phyloP scores from a whole-genome alignment of 2,329 filamentous ascomycete species.

The Sordariomycetes sp. region DNA sequence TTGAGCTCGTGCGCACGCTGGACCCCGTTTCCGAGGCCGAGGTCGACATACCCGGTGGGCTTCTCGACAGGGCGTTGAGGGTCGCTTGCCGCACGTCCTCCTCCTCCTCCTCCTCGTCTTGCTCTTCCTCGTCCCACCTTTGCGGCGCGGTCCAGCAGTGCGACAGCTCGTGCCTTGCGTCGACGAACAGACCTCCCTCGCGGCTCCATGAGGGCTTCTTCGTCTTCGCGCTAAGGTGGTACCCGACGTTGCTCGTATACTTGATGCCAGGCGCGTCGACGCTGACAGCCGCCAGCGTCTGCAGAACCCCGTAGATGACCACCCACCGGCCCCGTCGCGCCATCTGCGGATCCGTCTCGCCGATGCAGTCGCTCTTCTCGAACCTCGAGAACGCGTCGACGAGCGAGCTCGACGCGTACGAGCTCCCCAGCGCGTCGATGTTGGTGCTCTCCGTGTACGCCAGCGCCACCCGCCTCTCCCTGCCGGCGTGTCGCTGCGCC shows the following conservation, averaged over 20 bases:
- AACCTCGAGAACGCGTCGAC: slow-evolving; percentile 47
- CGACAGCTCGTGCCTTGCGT: slow-evolving; percentile 38
- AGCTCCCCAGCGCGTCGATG: slow-evolving; percentile 43
- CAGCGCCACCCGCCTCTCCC: slow-evolving; percentile 42
- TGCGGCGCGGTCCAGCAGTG: slow-evolving; percentile 32
- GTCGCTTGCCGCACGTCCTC: slow-evolving; percentile 5
- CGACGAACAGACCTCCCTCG: slow-evolving; percentile 16
- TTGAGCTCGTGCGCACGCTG: neutral
- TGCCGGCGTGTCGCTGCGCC: slow-evolving; percentile 11
- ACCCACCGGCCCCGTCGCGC: slow-evolving; percentile 53
- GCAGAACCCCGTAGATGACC: slow-evolving; percentile 50
- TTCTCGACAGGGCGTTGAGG: neutral
- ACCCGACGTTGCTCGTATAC: slow-evolving; percentile 42
- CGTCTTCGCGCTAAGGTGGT: slow-evolving; percentile 47
- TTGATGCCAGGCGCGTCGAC: slow-evolving; percentile 46
- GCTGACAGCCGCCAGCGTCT: slow-evolving; percentile 49
- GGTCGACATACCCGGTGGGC: neutral
- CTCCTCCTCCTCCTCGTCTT: slow-evolving; percentile 7
- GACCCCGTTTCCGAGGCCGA: neutral
- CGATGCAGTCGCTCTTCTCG: slow-evolving; percentile 43
- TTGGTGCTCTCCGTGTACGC: slow-evolving; percentile 54
- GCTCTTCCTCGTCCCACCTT: slow-evolving; percentile 21
- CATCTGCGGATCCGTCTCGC: slow-evolving; percentile 41
- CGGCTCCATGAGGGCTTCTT: slow-evolving; percentile 45
- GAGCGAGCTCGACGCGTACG: slow-evolving; percentile 36